These are phyloP conservation scores for Lupinus albus DNA, from an alignment of 306 rosid species.

Conservation along the genomic window DNA sequence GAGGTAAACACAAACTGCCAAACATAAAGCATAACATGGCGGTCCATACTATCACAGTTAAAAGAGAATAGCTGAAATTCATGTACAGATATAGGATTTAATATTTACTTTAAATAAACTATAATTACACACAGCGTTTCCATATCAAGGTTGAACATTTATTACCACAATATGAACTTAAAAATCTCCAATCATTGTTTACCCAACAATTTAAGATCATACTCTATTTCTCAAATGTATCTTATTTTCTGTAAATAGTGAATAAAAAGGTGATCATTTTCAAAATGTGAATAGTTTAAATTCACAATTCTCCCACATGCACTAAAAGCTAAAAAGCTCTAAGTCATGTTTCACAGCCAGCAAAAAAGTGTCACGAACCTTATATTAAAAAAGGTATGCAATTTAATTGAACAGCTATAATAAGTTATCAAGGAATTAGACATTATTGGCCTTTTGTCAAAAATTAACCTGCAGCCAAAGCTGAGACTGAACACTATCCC, in stretches of 20 bases:
- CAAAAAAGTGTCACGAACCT: slow-evolving; percentile 3
- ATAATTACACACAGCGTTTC: not conserved
- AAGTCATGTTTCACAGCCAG: not conserved
- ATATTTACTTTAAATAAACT: not conserved
- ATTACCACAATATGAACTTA: not conserved
- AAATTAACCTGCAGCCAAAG: slow-evolving; percentile 79
- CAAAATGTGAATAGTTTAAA: not conserved
- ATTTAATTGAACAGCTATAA: slow-evolving; percentile 16
- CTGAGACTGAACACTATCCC: slow-evolving; percentile 86
- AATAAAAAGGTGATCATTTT: slow-evolving; percentile 11
- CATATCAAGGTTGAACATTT: not conserved
- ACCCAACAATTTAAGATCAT: not conserved
- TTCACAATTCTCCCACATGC: slow-evolving; percentile 26
- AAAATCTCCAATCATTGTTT: not conserved
- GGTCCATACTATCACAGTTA: no score
- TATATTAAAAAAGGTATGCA: slow-evolving; percentile 10
- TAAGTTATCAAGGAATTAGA: slow-evolving; percentile 33
- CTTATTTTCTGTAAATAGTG: not conserved
- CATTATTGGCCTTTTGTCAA: slow-evolving; percentile 15
- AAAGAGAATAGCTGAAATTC: slow-evolving; percentile 4
- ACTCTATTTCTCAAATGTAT: not conserved
- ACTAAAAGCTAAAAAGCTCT: slow-evolving; percentile 11
- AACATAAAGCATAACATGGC: not conserved
- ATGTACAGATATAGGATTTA: not conserved
- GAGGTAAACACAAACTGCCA: not conserved